A percentile compares a stretch with the other conserved stretches of the same genome.
phyloP scores from a whole-genome alignment of 148 eudicot species.

The Euryodendron excelsum region DNA sequence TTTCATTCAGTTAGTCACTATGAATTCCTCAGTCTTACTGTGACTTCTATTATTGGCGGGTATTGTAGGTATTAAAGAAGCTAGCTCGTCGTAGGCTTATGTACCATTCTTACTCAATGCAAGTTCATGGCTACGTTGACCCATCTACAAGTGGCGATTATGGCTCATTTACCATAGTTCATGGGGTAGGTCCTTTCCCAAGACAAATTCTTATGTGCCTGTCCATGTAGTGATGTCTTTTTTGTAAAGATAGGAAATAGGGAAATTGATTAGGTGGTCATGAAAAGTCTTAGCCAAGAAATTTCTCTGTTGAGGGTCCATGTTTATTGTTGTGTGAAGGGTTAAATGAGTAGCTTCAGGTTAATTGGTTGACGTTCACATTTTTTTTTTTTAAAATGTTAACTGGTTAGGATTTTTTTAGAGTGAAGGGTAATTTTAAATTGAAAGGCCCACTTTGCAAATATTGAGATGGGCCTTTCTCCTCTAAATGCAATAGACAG shows the following conservation, averaged over 20 bases:
- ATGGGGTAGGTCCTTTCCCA: conserved; percentile 69
- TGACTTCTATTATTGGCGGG: neutral
- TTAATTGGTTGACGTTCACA: neutral
- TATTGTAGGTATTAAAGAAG: conserved; percentile 78
- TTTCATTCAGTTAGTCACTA: neutral
- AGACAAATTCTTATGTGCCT: neutral
- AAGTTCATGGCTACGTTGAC: conserved; percentile 88
- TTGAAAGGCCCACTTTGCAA: neutral
- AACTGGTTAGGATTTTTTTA: no score
- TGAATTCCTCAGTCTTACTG: neutral
- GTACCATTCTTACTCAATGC: conserved; percentile 97
- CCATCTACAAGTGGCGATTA: conserved; percentile 47
- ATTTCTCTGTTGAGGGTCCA: neutral
- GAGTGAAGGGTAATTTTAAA: no score
- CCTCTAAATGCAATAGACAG: neutral
- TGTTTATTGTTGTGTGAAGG: neutral
- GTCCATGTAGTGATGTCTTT: neutral
- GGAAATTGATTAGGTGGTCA: neutral
- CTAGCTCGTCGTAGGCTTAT: conserved; percentile 66
- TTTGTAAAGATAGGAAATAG: neutral
- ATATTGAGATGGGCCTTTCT: neutral
- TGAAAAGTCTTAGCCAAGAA: conserved; percentile 2
- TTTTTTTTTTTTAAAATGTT: neutral
- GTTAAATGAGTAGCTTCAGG: neutral
- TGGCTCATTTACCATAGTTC: conserved; percentile 81